Percentiles rank a stretch among this genome's conserved stretches.
These are phyloP conservation scores for Boletus rubroflammeus DNA, from an alignment of 768 basidiomycete species.

Conservation along the genomic window DNA sequence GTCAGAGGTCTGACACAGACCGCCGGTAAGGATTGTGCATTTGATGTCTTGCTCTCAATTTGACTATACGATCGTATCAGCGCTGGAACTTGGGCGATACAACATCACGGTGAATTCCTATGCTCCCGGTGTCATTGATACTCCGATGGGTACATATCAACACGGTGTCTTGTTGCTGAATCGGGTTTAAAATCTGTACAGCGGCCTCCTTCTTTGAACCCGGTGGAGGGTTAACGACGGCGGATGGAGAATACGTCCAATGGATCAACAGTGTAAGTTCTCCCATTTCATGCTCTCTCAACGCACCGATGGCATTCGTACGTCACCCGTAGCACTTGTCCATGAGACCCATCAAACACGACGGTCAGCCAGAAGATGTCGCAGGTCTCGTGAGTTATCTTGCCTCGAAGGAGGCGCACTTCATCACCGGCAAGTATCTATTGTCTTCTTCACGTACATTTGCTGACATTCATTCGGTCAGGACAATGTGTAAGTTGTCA, in stretches of 20 bases:
- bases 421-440: conserved; percentile 31
- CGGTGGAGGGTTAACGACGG: not conserved
- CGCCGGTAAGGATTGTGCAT: conserved; percentile 25
- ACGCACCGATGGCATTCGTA: not conserved
- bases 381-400: conserved; percentile 37
- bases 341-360: conserved; percentile 6
- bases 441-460: not conserved
- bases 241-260: not conserved
- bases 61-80: not conserved
- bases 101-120: conserved; percentile 41
- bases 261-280: conserved; percentile 3
- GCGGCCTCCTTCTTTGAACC: not conserved
- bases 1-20: conserved; percentile 41
- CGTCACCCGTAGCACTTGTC: not conserved
- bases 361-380: conserved; percentile 32
- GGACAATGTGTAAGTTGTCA: conserved; percentile 25
- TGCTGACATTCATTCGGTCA: conserved; percentile 1
- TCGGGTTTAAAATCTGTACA: not conserved
- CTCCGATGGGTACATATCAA: conserved; percentile 28
- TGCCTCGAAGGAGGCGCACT: conserved; percentile 35
- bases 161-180: not conserved
- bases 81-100: conserved; percentile 32
- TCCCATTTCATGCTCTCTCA: not conserved
- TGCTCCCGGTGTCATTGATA: conserved; percentile 35
- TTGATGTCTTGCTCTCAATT: not conserved